Percentiles rank a stretch among this genome's conserved stretches.
phyloP scores from a whole-genome alignment of 257 asterid species.

The Handroanthus guayacan region DNA sequence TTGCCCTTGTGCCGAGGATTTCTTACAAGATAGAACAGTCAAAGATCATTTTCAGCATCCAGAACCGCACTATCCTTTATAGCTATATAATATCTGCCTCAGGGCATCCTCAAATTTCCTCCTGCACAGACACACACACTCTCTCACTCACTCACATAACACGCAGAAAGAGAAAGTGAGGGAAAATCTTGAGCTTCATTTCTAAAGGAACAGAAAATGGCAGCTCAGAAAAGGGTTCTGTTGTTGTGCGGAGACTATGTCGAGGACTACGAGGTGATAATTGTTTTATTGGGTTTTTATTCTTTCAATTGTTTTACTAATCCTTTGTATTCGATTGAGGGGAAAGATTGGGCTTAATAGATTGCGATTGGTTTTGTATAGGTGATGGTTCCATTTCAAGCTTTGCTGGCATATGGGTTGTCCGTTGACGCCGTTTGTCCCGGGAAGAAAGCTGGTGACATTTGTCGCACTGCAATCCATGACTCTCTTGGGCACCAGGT shows the following conservation, averaged over 20 bases:
- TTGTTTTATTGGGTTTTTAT: not conserved
- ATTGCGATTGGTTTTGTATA: constrained; percentile 30
- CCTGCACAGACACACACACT: constrained; percentile 38
- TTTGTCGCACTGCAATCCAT: constrained; percentile 87
- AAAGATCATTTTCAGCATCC: not conserved
- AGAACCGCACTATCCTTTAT: not conserved
- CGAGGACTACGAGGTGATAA: constrained; percentile 85
- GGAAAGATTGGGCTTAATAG: not conserved
- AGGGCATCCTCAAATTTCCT: constrained; percentile 35
- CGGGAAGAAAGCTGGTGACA: constrained; percentile 89
- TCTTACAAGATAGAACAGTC: not conserved
- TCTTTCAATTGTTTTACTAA: constrained; percentile 18
- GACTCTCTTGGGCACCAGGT: constrained; percentile 81
- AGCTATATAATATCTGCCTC: not conserved
- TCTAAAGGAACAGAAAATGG: constrained; percentile 47
- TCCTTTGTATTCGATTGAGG: not conserved
- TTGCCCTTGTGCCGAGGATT: not conserved
- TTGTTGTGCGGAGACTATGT: constrained; percentile 86
- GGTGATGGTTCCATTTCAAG: constrained; percentile 99
- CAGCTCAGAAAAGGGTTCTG: constrained; percentile 73
- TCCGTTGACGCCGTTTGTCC: constrained; percentile 95
- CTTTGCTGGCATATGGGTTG: constrained; percentile 83
- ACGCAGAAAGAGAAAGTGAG: not conserved
- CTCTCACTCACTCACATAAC: not conserved
- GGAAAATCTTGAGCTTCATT: constrained; percentile 1